phyloP scores from a whole-genome alignment of 345 rosid species.

The Diplotaxis tenuifolia region DNA sequence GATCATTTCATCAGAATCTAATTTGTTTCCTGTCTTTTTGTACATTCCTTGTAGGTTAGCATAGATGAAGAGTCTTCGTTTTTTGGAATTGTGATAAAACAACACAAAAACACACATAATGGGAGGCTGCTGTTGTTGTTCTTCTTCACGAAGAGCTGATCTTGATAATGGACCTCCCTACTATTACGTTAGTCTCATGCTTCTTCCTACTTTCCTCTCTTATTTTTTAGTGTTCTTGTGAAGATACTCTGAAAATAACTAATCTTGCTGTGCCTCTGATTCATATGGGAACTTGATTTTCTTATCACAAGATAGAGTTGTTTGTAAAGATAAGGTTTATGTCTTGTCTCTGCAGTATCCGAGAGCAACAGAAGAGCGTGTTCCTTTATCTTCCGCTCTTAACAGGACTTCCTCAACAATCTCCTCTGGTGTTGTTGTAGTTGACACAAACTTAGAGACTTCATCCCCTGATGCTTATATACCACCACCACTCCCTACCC shows the following conservation, averaged over 20 bases:
- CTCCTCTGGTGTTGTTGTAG: slow-evolving; percentile 56
- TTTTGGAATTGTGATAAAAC: slow-evolving; percentile 32
- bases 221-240: background rate
- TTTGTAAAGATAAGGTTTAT: background rate
- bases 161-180: slow-evolving; percentile 42
- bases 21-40: slow-evolving; percentile 12
- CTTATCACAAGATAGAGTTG: background rate
- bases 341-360: slow-evolving; percentile 50
- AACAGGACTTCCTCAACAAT: slow-evolving; percentile 39
- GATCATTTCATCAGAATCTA: background rate
- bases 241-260: background rate
- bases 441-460: slow-evolving; percentile 80
- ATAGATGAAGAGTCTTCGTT: slow-evolving; percentile 24
- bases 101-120: slow-evolving; percentile 34
- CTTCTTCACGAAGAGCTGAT: slow-evolving; percentile 50
- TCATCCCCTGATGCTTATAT: slow-evolving; percentile 75
- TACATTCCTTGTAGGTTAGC: slow-evolving; percentile 20
- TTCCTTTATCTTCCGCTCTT: slow-evolving; percentile 58
- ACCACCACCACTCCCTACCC: slow-evolving; percentile 74
- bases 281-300: background rate
- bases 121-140: slow-evolving; percentile 96
- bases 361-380: slow-evolving; percentile 58
- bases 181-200: slow-evolving; percentile 45
- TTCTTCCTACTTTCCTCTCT: background rate
- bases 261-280: background rate